These are phyloP conservation scores for Polygonum aviculare DNA, from an alignment of 148 eudicot species.

Conservation along the genomic window DNA sequence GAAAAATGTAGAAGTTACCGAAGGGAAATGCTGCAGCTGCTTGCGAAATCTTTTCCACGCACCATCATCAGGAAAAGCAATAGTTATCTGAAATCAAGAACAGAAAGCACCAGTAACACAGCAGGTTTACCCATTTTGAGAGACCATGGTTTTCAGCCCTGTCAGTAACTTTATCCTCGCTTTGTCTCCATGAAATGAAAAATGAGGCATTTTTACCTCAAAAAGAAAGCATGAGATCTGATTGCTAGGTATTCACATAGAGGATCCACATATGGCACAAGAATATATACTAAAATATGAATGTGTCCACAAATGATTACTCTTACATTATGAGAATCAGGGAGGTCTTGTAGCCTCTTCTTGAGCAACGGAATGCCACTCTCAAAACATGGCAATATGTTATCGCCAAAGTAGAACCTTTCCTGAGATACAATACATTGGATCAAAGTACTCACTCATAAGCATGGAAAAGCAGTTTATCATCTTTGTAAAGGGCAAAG, in stretches of 20 bases:
- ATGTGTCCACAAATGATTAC: not conserved
- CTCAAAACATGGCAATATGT: conserved; percentile 92
- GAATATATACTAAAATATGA: not conserved
- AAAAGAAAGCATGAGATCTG: not conserved
- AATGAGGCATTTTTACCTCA: not conserved
- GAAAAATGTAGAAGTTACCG: conserved; percentile 26
- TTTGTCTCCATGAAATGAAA: not conserved
- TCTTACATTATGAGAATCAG: conserved; percentile 90
- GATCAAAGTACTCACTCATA: not conserved
- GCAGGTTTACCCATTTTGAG: not conserved
- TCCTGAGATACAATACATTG: conserved; percentile 38
- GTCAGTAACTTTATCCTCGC: not conserved
- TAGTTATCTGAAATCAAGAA: conserved; percentile 48
- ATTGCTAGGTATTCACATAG: not conserved
- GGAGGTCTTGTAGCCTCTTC: conserved; percentile 84
- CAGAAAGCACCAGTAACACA: not conserved
- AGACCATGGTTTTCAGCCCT: not conserved
- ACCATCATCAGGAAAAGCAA: conserved; percentile 99
- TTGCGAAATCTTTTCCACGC: conserved; percentile 98
- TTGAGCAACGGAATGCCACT: conserved; percentile 93
- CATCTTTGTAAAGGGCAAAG: not conserved
- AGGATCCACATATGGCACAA: not conserved
- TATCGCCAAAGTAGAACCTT: conserved; percentile 96
- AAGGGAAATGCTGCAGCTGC: conserved; percentile 94
- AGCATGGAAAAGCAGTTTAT: not conserved